Percentiles rank a stretch among this genome's conserved stretches.
phyloP scores from a whole-genome alignment of 2,329 filamentous ascomycete genomes.

The Ciborinia camelliae region DNA sequence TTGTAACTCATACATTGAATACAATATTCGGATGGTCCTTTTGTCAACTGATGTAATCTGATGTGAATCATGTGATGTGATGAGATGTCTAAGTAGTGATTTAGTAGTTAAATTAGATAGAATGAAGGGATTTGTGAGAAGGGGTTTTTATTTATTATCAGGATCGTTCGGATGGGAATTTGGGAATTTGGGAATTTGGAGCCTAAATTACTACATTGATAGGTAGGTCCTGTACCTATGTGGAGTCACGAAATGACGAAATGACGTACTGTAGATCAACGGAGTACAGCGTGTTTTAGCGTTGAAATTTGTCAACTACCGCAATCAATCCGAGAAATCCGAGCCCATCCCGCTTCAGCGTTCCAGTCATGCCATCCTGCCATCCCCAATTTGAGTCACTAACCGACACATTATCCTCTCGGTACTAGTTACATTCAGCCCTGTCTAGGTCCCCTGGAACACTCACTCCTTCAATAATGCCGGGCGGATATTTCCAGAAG shows the following conservation, averaged over 20 bases:
- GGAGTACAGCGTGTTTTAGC: not conserved
- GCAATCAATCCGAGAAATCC: too few species aligned
- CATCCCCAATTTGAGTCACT: too few species aligned
- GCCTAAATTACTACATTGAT: too few species aligned
- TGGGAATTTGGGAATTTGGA: too few species aligned
- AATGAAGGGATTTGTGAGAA: not conserved
- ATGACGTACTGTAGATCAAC: constrained; percentile 2
- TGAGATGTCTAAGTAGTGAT: not conserved
- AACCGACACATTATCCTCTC: too few species aligned
- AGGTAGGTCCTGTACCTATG: too few species aligned
- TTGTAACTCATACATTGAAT: not conserved
- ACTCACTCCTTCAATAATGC: not conserved
- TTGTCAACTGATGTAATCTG: constrained; percentile 10
- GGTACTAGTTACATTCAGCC: constrained; percentile 1
- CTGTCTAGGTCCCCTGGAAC: not conserved
- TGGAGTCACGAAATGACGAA: constrained; percentile 7
- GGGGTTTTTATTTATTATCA: too few species aligned
- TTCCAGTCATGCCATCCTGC: not conserved
- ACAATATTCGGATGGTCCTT: not conserved
- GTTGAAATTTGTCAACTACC: not conserved
- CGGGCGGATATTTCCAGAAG: not conserved
- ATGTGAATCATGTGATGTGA: too few species aligned
- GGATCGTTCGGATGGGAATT: too few species aligned
- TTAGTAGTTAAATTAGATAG: not conserved
- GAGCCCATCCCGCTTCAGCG: not conserved